These are phyloP conservation scores for Ophiostoma piceae DNA, from an alignment of 2,329 filamentous ascomycete species.

Conservation along the genomic window DNA sequence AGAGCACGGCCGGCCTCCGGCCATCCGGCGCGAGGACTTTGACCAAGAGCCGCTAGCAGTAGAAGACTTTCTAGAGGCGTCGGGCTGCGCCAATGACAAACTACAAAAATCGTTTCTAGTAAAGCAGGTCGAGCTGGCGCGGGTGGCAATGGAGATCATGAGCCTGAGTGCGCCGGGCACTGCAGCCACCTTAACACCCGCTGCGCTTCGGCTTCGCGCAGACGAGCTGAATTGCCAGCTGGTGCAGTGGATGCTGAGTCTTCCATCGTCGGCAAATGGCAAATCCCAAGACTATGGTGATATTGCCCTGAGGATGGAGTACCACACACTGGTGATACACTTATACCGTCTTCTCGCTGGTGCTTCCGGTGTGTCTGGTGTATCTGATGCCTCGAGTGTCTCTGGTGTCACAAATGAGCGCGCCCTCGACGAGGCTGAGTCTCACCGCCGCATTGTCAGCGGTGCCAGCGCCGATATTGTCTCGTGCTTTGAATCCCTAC, in stretches of 20 bases:
- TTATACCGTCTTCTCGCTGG: constrained; percentile 13
- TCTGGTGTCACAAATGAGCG: neutral
- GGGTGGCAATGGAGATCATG: constrained; percentile 17
- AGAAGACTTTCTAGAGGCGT: constrained; percentile 38
- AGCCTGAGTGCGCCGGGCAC: constrained; percentile 13
- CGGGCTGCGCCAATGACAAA: constrained; percentile 2
- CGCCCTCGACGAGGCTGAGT: neutral
- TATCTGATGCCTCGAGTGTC: neutral
- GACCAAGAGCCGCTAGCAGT: constrained; percentile 43
- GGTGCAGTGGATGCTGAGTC: constrained; percentile 19
- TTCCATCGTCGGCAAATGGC: neutral
- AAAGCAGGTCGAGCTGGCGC: constrained; percentile 18
- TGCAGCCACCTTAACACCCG: neutral
- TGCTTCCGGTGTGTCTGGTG: too few species aligned
- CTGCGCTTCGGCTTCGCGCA: neutral
- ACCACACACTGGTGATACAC: constrained; percentile 24
- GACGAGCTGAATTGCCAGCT: constrained; percentile 20
- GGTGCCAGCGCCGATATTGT: constrained; percentile 20
- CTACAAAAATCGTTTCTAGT: neutral
- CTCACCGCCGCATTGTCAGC: constrained; percentile 2
- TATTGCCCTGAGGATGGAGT: constrained; percentile 18
- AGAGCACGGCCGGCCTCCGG: constrained; percentile 47
- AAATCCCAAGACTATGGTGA: constrained; percentile 15
- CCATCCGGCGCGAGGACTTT: constrained; percentile 48
- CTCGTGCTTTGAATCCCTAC: constrained; percentile 16